Conservation (phyloP, 345 rosid genomes). For the Syzygium grande region DNA sequence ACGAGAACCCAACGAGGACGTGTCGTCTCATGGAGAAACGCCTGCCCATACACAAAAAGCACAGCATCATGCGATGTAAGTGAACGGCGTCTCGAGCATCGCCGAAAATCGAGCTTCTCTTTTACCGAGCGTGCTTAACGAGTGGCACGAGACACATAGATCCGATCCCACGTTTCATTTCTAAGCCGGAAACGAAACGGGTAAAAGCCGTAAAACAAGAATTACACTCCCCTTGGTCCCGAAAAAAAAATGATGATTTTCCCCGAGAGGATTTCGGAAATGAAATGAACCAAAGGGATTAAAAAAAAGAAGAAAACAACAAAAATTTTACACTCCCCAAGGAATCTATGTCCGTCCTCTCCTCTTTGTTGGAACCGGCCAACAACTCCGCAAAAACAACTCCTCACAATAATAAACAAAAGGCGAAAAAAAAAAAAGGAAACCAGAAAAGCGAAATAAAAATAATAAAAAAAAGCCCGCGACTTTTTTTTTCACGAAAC, state of each 20-base stretch:
- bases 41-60: background rate
- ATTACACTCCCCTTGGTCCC: background rate
- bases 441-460: rapidly evolving
- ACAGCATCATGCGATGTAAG: too few relatives aligned
- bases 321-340: background rate
- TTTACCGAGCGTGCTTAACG: background rate
- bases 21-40: too few relatives aligned
- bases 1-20: too few relatives aligned
- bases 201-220: background rate
- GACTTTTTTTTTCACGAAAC: background rate
- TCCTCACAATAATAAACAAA: background rate
- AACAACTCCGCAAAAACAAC: background rate
- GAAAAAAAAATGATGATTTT: background rate
- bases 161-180: rapidly evolving
- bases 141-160: rapidly evolving
- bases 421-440: too few relatives aligned
- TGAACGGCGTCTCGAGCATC: background rate
- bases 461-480: background rate
- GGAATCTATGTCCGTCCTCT: background rate
- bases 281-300: too few relatives aligned
- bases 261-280: background rate
- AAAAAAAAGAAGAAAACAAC: too few relatives aligned
- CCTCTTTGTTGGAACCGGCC: background rate
- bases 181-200: background rate
- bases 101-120: background rate